Evolutionary conservation across 164 flowering plant genomes (phyloP), one percentile per base, ranked within the genome.

Genomic region (Buxus sempervirens): DNA sequence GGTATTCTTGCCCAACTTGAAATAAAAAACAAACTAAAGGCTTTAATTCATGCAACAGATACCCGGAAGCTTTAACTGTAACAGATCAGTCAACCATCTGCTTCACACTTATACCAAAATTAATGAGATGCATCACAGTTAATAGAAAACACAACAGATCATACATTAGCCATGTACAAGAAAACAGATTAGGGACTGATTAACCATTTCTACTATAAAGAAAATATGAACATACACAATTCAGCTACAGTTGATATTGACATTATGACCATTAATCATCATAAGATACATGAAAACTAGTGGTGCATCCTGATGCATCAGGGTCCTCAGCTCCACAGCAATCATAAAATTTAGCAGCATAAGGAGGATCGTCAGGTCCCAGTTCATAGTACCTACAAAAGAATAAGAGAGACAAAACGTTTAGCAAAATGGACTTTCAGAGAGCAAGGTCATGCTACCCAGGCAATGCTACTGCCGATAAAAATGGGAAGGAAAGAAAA

Each of bases 251-350:
- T 20, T 13, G 15, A 68, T 21, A 64, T 24, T 4, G 32, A 65
- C 56, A 38, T 58, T 48, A 38, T 54, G 0, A 51, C 54, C 9
- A 36, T 24, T 80, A 82, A 66, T 88, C 93, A 57, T 90, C 93
- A 68, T 88, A 88, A 25, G 96, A 88, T 25, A 87, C 79, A 71
- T 88, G 94, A 61, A 63, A 77, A 72, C 79, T 73, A 23, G 85
- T 80, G 28, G 79, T 76, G 82, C 96, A 88, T 57, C 96, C 96
- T 55, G 85, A 65, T 28, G 93, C 90, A 23, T 78, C 77, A 20
- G 88, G 85, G 41, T 90, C 88, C 80, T 88, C 94, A 9, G 93
- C 92, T 58, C 96, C 96, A 70, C 94, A 87, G 56, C 96, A 87
- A 66, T 90, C 96, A 22, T 82, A 90, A 69, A 90, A 90, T 78